Evolutionary conservation across 208 protist genomes (phyloP).

Genomic region (Leishmania lainsoni): DNA sequence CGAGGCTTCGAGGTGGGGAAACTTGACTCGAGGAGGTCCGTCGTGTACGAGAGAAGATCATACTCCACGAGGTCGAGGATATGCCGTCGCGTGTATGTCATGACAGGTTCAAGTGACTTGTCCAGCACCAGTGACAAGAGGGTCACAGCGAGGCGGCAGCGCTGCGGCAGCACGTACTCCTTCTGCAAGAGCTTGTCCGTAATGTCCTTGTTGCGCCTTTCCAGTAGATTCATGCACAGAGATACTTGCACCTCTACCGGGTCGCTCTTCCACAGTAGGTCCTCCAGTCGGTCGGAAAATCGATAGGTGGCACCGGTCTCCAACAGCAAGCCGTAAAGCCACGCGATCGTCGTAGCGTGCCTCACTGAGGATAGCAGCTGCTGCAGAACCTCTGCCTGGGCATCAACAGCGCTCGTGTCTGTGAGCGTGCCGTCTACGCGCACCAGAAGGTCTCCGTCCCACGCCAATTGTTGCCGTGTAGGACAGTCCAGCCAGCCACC

Average conservation of each 20-base stretch:
- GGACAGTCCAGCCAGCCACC: constrained; percentile 60
- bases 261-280: constrained; percentile 46
- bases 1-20: constrained; percentile 49
- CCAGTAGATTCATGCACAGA: constrained; percentile 56
- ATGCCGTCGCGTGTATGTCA: constrained; percentile 47
- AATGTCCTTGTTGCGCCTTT: constrained; percentile 19
- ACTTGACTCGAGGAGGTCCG: constrained; percentile 42
- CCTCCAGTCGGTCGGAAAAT: constrained; percentile 36
- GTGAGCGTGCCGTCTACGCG: constrained; percentile 14
- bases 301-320: constrained; percentile 17
- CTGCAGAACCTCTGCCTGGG: constrained; percentile 56
- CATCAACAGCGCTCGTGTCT: constrained; percentile 38
- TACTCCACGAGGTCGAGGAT: constrained; percentile 43
- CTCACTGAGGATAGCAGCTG: constrained; percentile 43
- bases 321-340: constrained; percentile 59
- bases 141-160: constrained; percentile 43
- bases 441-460: constrained; percentile 21
- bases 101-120: constrained; percentile 31
- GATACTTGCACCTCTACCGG: constrained; percentile 31
- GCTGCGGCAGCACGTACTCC: constrained; percentile 35
- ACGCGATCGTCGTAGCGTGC: constrained; percentile 47
- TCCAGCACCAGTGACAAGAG: constrained; percentile 41
- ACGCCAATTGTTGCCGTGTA: constrained; percentile 12
- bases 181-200: constrained; percentile 36
- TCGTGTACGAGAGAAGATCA: constrained; percentile 42